These are phyloP conservation scores for Pseudocohnilembus persalinus DNA, from an alignment of 169 alveolate genomes.

Conservation along the genomic window DNA sequence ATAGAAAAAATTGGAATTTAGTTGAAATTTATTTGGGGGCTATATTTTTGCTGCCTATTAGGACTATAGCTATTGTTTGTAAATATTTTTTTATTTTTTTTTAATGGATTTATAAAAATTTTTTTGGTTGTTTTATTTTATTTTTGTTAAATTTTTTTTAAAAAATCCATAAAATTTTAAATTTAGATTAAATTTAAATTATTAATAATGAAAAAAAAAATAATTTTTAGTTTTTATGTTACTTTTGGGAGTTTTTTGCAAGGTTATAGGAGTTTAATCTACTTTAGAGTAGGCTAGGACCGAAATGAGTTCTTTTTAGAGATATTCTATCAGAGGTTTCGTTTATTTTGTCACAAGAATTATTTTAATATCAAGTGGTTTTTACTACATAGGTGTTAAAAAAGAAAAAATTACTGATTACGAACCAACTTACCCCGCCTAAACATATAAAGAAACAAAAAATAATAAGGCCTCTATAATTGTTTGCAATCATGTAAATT, in stretches of 20 bases:
- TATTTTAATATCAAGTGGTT: conserved; percentile 27
- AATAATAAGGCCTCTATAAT: conserved; percentile 27
- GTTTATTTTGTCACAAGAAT: conserved; percentile 13
- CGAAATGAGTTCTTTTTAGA: conserved; percentile 4
- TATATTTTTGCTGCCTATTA: conserved; percentile 26
- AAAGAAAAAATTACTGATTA: conserved; percentile 23
- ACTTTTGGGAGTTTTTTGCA: conserved; percentile 17
- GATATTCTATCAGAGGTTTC: not conserved
- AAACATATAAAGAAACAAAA: conserved; percentile 3
- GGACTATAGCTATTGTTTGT: conserved; percentile 7
- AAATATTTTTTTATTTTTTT: too few relatives aligned
- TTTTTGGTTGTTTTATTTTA: too few relatives aligned
- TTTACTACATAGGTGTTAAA: conserved; percentile 4
- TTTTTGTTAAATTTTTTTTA: too few relatives aligned
- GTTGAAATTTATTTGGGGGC: conserved; percentile 38
- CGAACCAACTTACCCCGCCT: conserved; percentile 26
- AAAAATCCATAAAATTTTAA: too few relatives aligned
- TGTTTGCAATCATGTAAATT: conserved; percentile 37
- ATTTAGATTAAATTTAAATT: too few relatives aligned
- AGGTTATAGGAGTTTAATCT: conserved; percentile 3
- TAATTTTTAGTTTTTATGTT: not conserved
- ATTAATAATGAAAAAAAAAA: too few relatives aligned
- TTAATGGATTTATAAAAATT: not conserved
- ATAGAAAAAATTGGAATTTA: conserved; percentile 37
- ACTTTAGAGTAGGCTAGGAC: not conserved